These are phyloP conservation scores for Dysphania ambrosioides DNA, from an alignment of 148 eudicot genomes.

Conservation along the genomic window DNA sequence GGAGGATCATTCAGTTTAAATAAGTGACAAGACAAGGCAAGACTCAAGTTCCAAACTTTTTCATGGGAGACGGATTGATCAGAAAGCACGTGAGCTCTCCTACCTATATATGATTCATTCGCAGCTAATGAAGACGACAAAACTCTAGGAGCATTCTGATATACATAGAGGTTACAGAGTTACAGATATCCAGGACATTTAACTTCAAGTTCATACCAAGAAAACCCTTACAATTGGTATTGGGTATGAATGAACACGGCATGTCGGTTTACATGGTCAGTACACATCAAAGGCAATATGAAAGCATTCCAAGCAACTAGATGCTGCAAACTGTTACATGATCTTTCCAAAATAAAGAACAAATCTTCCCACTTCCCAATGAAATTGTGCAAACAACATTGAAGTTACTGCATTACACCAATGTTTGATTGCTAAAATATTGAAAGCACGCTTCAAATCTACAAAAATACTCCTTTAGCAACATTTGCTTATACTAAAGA, in stretches of 20 bases:
- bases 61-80: too few species aligned
- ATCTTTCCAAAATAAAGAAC: background rate
- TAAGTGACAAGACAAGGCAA: background rate
- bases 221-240: background rate
- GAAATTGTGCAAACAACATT: background rate
- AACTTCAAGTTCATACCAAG: background rate
- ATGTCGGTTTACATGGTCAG: background rate
- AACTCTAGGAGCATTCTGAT: background rate
- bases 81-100: background rate
- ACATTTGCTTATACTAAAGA: background rate
- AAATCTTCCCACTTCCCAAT: too few species aligned
- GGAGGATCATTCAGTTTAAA: too few species aligned
- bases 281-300: background rate
- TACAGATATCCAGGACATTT: background rate
- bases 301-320: too few species aligned
- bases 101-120: background rate
- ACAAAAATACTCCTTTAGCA: background rate
- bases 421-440: background rate
- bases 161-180: too few species aligned
- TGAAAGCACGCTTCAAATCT: background rate
- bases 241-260: background rate
- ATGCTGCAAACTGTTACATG: background rate
- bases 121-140: background rate
- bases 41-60: background rate
- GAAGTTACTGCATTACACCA: background rate